These are phyloP conservation scores for Diacronema lutheri DNA, from an alignment of 78 protist genomes.

Conservation along the genomic window DNA sequence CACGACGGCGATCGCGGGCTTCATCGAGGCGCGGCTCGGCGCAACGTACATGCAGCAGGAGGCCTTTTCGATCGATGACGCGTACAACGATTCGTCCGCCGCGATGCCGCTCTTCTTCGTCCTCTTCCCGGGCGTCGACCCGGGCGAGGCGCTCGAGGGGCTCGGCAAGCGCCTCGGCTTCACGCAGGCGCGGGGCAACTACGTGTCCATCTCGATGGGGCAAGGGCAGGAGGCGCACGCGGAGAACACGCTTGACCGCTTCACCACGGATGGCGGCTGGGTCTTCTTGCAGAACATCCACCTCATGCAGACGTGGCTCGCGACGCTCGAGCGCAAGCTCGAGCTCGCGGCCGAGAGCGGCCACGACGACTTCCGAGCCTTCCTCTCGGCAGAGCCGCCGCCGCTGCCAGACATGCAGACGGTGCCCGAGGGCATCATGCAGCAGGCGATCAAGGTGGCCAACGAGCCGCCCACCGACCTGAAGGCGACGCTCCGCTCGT, in stretches of 20 bases:
- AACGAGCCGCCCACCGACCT: slow-evolving; percentile 79
- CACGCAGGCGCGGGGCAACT: slow-evolving; percentile 36
- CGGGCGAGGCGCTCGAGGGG: slow-evolving; percentile 48
- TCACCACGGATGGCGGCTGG: slow-evolving; percentile 56
- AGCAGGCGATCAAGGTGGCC: slow-evolving; percentile 66
- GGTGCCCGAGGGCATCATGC: not conserved
- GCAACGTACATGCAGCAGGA: slow-evolving; percentile 15
- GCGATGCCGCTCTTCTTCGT: slow-evolving; percentile 54
- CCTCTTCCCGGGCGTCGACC: slow-evolving; percentile 71
- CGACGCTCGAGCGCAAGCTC: slow-evolving; percentile 63
- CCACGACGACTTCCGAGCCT: slow-evolving; percentile 56
- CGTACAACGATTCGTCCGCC: slow-evolving; percentile 41
- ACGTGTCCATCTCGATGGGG: slow-evolving; percentile 58
- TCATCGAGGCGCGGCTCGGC: slow-evolving; percentile 33
- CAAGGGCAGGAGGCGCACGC: slow-evolving; percentile 71
- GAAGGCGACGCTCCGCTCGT: not conserved
- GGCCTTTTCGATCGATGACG: slow-evolving; percentile 22
- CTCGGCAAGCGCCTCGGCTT: slow-evolving; percentile 34
- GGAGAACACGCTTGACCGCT: slow-evolving; percentile 55
- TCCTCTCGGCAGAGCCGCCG: slow-evolving; percentile 64
- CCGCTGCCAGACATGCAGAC: not conserved
- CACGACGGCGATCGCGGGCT: slow-evolving; percentile 35
- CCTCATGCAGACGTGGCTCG: slow-evolving; percentile 57
- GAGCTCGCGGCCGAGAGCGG: not conserved
- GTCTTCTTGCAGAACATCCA: slow-evolving; percentile 74